Conservation (phyloP, 2,329 filamentous ascomycete species). For the Fusarium sp. region DNA sequence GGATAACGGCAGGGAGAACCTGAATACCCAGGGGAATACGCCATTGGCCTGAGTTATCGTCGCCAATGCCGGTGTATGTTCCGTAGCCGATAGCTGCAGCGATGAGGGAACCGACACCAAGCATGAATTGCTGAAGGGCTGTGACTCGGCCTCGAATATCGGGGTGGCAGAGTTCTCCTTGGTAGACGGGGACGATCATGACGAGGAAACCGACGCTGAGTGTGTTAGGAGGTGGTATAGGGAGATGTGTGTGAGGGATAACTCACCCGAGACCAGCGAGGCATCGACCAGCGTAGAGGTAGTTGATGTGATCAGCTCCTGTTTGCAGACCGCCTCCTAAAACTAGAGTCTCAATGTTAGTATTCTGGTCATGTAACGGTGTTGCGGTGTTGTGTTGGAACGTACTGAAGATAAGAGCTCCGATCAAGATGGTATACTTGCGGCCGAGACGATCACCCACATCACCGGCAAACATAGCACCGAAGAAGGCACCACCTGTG, state of each 20-base stretch:
- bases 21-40: constrained; percentile 42
- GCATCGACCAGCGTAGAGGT: constrained; percentile 78
- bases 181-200: constrained; percentile 71
- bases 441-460: constrained; percentile 77
- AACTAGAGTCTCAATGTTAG: constrained; percentile 43
- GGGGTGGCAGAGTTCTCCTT: constrained; percentile 83
- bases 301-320: constrained; percentile 70
- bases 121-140: constrained; percentile 84
- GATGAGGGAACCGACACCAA: constrained; percentile 79
- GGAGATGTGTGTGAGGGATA: background rate
- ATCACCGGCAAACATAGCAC: constrained; percentile 75
- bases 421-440: constrained; percentile 78
- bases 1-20: constrained; percentile 31
- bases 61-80: constrained; percentile 13
- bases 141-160: constrained; percentile 81
- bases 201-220: constrained; percentile 43
- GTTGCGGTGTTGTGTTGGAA: no score
- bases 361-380: no score
- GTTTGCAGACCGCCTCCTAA: constrained; percentile 82
- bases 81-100: constrained; percentile 52
- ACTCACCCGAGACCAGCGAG: constrained; percentile 72
- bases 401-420: constrained; percentile 73
- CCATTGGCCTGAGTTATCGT: constrained; percentile 34
- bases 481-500: constrained; percentile 81
- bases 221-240: background rate